phyloP scores from a whole-genome alignment of 1,284 basidiomycete genomes.

The Chiua sp. region DNA sequence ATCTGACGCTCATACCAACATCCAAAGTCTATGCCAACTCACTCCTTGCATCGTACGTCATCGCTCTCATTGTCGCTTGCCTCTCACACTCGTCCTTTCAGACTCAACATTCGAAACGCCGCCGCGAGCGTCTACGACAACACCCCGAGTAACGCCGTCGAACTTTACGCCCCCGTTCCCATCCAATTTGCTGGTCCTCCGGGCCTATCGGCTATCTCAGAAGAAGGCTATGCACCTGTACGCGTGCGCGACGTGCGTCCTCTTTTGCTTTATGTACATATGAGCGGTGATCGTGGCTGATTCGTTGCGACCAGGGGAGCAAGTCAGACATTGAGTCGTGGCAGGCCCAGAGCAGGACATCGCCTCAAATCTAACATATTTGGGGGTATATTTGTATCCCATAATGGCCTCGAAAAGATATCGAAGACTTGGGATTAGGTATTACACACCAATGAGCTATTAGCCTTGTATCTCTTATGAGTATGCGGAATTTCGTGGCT shows the following conservation, averaged over 20 bases:
- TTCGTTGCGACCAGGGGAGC: not conserved
- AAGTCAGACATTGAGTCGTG: conserved; percentile 20
- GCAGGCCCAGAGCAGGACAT: conserved; percentile 3
- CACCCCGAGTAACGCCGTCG: not conserved
- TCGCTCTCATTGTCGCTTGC: no score
- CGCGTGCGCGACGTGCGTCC: conserved; percentile 3
- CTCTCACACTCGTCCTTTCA: not conserved
- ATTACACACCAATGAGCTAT: no score
- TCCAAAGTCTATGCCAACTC: conserved; percentile 34
- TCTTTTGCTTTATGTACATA: no score
- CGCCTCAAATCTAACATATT: conserved; percentile 5
- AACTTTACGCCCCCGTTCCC: conserved; percentile 19
- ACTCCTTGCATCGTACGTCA: conserved; percentile 34
- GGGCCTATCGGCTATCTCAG: not conserved
- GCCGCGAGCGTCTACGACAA: conserved; percentile 15
- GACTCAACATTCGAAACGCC: conserved; percentile 35
- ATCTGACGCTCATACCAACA: not conserved
- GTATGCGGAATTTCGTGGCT: no score
- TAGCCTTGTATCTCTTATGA: no score
- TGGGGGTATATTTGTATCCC: no score
- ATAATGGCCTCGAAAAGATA: no score
- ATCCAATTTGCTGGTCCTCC: conserved; percentile 26
- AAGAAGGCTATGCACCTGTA: not conserved
- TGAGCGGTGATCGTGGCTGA: no score
- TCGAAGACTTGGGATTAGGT: no score